phyloP scores from a whole-genome alignment of 495 filamentous ascomycete genomes.

The Neurospora pannonica region DNA sequence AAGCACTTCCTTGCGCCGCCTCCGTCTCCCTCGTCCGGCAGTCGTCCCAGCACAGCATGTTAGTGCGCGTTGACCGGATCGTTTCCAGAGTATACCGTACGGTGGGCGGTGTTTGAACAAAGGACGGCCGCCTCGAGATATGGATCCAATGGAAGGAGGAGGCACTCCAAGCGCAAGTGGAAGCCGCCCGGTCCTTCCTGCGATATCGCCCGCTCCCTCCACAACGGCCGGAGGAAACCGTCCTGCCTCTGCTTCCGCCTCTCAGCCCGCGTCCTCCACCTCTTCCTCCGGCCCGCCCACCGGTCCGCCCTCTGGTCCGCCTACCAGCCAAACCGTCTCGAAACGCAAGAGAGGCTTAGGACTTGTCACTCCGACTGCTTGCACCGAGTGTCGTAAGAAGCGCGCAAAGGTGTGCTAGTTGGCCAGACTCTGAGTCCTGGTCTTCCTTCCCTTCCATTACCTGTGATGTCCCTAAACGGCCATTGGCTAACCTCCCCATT shows the following conservation, averaged over 20 bases:
- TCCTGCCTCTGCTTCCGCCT: not conserved
- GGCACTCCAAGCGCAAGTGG: slow-evolving; percentile 7
- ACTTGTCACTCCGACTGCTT: slow-evolving; percentile 46
- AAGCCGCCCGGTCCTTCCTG: not conserved
- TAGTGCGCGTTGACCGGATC: not conserved
- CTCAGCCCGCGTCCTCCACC: slow-evolving; percentile 15
- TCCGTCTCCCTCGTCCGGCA: not conserved
- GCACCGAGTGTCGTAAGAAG: slow-evolving; percentile 50
- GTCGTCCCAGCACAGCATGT: slow-evolving; percentile 5
- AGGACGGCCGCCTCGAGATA: not conserved
- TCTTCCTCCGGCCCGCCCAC: slow-evolving; percentile 7
- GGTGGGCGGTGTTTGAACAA: not conserved
- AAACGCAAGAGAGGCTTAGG: slow-evolving; percentile 42
- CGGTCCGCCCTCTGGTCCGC: not conserved
- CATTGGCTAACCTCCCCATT: not conserved
- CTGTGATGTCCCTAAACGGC: not conserved
- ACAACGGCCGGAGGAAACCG: slow-evolving; percentile 7
- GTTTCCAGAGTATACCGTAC: not conserved
- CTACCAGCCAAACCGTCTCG: slow-evolving; percentile 14
- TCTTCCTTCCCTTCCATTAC: not conserved
- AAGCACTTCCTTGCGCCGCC: not conserved
- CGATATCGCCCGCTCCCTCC: slow-evolving; percentile 1
- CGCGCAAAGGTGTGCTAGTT: slow-evolving; percentile 38
- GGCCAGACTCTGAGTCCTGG: not conserved
- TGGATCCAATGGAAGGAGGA: slow-evolving; percentile 23